A percentile compares a stretch with the other conserved stretches of the same genome.
Conservation (phyloP, 345 rosid genomes). For the Clausena lansium region DNA sequence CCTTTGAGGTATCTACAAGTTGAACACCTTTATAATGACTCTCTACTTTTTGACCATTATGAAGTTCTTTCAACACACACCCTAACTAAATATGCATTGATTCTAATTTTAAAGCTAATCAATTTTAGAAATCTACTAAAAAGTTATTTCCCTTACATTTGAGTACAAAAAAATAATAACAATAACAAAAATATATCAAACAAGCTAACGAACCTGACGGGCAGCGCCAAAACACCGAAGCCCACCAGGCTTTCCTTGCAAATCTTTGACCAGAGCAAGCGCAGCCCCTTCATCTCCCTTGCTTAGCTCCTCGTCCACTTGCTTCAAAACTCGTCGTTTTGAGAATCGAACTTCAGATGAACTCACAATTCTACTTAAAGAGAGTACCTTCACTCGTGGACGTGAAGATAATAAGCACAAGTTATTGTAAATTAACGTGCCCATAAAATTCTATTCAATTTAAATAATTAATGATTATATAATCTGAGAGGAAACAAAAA, state of each 20-base stretch:
- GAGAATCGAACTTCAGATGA: slow-evolving; percentile 45
- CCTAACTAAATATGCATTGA: not conserved
- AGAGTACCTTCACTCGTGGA: slow-evolving; percentile 10
- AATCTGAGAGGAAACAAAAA: not conserved
- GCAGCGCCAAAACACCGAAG: slow-evolving; percentile 77
- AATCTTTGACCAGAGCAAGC: slow-evolving; percentile 58
- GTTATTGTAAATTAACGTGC: slow-evolving; percentile 28
- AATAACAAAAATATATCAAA: not conserved
- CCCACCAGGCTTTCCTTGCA: slow-evolving; percentile 77
- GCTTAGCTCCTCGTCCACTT: slow-evolving; percentile 63
- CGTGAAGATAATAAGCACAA: slow-evolving; percentile 24
- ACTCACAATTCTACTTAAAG: slow-evolving; percentile 22
- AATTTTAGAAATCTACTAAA: not conserved
- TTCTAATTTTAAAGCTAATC: not conserved
- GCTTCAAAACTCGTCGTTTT: slow-evolving; percentile 49
- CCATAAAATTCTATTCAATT: slow-evolving; percentile 28
- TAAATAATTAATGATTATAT: not conserved
- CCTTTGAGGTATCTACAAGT: slow-evolving; percentile 69
- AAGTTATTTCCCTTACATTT: not conserved
- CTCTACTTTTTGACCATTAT: not conserved
- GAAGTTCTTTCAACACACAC: too few species aligned
- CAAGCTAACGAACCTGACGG: slow-evolving; percentile 48
- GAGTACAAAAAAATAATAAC: not conserved
- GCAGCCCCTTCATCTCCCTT: slow-evolving; percentile 84
- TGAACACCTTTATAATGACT: not conserved